phyloP scores from a whole-genome alignment of 176 grass and related monocot genomes.

The Cenchrus americanus region DNA sequence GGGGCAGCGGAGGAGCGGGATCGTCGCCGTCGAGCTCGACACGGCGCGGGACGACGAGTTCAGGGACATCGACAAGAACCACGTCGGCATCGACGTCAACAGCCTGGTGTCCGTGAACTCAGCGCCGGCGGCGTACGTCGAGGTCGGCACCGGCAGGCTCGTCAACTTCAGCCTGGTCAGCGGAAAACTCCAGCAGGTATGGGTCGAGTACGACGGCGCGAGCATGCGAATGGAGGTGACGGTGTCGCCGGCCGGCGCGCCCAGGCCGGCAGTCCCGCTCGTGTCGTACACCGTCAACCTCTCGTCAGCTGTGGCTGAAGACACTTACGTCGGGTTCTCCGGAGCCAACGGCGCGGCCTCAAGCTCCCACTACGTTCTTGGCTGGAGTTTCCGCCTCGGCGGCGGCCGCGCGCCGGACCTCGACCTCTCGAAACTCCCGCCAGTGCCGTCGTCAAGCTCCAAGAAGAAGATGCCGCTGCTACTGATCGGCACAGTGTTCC shows the following conservation, averaged over 20 bases:
- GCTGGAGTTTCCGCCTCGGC: conserved; percentile 65
- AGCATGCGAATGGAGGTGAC: conserved; percentile 49
- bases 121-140: conserved; percentile 14
- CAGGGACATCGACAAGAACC: conserved; percentile 44
- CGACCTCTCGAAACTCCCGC: not conserved
- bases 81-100: conserved; percentile 65
- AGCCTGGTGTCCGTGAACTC: conserved; percentile 16
- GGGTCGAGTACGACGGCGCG: conserved; percentile 60
- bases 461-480: conserved; percentile 1
- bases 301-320: conserved; percentile 38
- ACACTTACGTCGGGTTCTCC: conserved; percentile 65
- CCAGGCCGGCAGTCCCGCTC: conserved; percentile 45
- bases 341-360: conserved; percentile 54
- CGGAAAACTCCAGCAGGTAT: conserved; percentile 38
- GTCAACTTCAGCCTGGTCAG: conserved; percentile 22
- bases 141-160: not conserved
- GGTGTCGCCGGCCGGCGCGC: not conserved
- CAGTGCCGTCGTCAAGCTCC: not conserved
- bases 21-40: conserved; percentile 74
- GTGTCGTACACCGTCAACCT: conserved; percentile 42
- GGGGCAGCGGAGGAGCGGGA: not conserved
- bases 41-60: conserved; percentile 50
- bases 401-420: conserved; percentile 29
- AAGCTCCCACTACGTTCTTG: conserved; percentile 58
- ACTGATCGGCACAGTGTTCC: not conserved